phyloP scores from a whole-genome alignment of 1,139 yeast genomes.

The Yamadazyma songkhlaensis region DNA sequence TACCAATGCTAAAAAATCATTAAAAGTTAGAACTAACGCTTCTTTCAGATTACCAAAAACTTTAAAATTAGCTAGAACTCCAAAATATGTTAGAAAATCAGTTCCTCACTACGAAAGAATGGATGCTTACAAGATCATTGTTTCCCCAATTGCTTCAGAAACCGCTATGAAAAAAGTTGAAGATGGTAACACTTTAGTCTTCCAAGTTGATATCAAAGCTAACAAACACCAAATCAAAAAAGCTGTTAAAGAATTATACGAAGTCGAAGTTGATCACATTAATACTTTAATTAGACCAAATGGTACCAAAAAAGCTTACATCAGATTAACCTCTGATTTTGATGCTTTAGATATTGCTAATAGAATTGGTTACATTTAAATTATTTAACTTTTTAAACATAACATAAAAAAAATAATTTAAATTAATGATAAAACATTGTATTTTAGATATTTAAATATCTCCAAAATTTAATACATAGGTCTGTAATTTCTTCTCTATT shows the following conservation, averaged over 20 bases:
- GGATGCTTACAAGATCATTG: constrained; percentile 94
- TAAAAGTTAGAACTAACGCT: constrained; percentile 92
- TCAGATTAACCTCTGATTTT: constrained; percentile 98
- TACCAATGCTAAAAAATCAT: constrained; percentile 85
- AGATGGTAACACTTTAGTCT: constrained; percentile 98
- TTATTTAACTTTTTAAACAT: constrained; percentile 1
- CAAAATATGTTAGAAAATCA: constrained; percentile 93
- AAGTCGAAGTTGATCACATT: constrained; percentile 89
- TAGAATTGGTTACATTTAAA: constrained; percentile 97
- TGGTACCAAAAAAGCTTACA: constrained; percentile 99
- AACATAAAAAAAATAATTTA: constrained; percentile 1
- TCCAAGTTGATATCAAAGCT: constrained; percentile 95
- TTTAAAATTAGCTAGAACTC: constrained; percentile 87
- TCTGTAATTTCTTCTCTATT: constrained; percentile 3
- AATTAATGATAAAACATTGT: constrained; percentile 4
- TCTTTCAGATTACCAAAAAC: constrained; percentile 99
- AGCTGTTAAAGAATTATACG: constrained; percentile 98
- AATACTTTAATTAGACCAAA: constrained; percentile 98
- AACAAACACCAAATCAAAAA: constrained; percentile 98
- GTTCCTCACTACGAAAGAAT: constrained; percentile 97
- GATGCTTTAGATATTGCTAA: constrained; percentile 99
- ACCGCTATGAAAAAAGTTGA: constrained; percentile 99
- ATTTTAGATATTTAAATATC: constrained; percentile 5
- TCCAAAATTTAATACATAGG: constrained; percentile 6
- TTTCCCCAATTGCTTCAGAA: constrained; percentile 96